Evolutionary conservation across 2,329 filamentous ascomycete genomes (phyloP).

Genomic region (Cordyceps farinosa): DNA sequence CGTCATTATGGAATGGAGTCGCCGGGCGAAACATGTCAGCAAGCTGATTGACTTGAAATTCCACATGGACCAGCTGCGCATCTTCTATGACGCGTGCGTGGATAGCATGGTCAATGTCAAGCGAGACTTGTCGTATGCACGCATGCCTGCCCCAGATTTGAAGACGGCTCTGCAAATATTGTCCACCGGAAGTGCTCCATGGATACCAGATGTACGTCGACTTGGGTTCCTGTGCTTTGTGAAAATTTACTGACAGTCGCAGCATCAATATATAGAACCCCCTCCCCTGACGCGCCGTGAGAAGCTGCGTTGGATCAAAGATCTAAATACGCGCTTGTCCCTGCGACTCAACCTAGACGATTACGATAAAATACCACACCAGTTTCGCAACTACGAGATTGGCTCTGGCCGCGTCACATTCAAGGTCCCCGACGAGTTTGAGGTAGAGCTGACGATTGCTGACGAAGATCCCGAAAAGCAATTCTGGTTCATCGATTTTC

Average conservation of each 20-base stretch:
- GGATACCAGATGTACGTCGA: conserved; percentile 70
- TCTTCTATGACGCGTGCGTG: conserved; percentile 57
- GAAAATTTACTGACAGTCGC: conserved; percentile 32
- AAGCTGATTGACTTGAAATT: conserved; percentile 83
- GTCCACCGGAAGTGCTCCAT: conserved; percentile 70
- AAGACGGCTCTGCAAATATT: conserved; percentile 84
- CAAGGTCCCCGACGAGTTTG: conserved; percentile 76
- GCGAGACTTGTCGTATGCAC: conserved; percentile 64
- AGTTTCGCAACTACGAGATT: conserved; percentile 75
- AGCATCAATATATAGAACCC: conserved; percentile 74
- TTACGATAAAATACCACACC: conserved; percentile 67
- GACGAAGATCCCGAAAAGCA: conserved; percentile 79
- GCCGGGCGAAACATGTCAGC: conserved; percentile 73
- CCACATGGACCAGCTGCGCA: conserved; percentile 64
- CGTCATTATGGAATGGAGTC: conserved; percentile 86
- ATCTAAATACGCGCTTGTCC: conserved; percentile 79
- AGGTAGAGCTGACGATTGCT: conserved; percentile 86
- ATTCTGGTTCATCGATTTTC: conserved; percentile 91
- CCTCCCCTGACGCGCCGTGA: conserved; percentile 67
- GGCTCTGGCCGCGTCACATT: conserved; percentile 89
- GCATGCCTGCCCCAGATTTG: conserved; percentile 85
- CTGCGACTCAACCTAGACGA: conserved; percentile 84
- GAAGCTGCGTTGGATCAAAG: conserved; percentile 69
- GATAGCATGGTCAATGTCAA: conserved; percentile 69
- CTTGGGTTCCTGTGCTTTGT: background rate